Evolutionary conservation across 1,139 yeast species (phyloP).

Genomic region (Sugiyamaella paludigena): DNA sequence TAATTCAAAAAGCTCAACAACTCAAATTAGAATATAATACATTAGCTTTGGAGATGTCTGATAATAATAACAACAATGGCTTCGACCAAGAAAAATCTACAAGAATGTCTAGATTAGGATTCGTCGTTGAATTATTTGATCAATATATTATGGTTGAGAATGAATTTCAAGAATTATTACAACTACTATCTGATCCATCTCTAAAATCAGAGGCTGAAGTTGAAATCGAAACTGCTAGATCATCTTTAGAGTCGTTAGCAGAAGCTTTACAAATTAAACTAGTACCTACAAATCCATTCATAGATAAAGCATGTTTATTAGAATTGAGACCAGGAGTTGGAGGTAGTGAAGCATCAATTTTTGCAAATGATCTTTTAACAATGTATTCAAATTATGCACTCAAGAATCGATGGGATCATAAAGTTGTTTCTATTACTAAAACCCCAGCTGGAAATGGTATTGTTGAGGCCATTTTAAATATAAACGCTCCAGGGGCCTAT

Average conservation of each 20-base stretch:
- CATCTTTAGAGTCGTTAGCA: conserved; percentile 31
- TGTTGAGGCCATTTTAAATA: conserved; percentile 71
- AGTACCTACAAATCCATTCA: conserved; percentile 74
- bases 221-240: conserved; percentile 47
- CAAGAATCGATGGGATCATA: conserved; percentile 62
- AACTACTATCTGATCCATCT: conserved; percentile 39
- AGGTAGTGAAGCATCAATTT: conserved; percentile 88
- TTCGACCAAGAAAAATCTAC: conserved; percentile 60
- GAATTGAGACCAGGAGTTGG: conserved; percentile 97
- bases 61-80: conserved; percentile 40
- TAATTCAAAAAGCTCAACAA: conserved; percentile 52
- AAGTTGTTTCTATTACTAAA: conserved; percentile 50
- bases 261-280: conserved; percentile 54
- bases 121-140: conserved; percentile 52
- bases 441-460: conserved; percentile 64
- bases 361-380: conserved; percentile 70
- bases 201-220: conserved; percentile 44
- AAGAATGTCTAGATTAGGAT: conserved; percentile 53
- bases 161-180: conserved; percentile 38
- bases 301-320: conserved; percentile 72
- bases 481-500: conserved; percentile 77
- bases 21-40: conserved; percentile 50
- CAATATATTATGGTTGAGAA: conserved; percentile 43
- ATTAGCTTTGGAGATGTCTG: conserved; percentile 49
- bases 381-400: conserved; percentile 81